These are phyloP conservation scores for Cryptosporidium parvum DNA, from an alignment of 169 alveolate species.

Conservation along the genomic window DNA sequence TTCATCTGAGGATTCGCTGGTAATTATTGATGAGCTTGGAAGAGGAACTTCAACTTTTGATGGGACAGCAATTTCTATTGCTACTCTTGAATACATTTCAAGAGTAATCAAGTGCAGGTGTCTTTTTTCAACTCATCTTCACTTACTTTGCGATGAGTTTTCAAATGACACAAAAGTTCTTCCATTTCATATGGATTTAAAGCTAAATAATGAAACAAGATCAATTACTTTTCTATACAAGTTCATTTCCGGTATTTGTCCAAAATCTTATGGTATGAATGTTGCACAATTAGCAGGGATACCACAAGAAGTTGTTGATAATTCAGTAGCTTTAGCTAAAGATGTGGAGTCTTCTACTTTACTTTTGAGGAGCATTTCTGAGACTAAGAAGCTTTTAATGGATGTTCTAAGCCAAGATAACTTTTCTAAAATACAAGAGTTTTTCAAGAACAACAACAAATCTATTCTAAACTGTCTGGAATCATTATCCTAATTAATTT, in stretches of 20 bases:
- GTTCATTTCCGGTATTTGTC: constrained; percentile 94
- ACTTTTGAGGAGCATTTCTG: constrained; percentile 18
- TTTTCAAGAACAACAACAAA: constrained; percentile 16
- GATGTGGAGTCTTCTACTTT: constrained; percentile 53
- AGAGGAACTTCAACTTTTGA: constrained; percentile 99
- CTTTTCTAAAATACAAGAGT: constrained; percentile 3
- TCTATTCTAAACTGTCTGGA: neutral
- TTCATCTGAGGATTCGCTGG: constrained; percentile 91
- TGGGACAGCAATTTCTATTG: constrained; percentile 98
- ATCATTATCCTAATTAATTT: constrained; percentile 1
- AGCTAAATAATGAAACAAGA: constrained; percentile 79
- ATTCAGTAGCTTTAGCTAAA: constrained; percentile 59
- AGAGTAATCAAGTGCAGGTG: constrained; percentile 86
- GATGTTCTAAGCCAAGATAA: constrained; percentile 15
- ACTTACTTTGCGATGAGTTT: constrained; percentile 86
- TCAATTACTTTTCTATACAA: constrained; percentile 91
- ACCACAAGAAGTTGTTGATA: constrained; percentile 80
- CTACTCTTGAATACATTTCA: constrained; percentile 90
- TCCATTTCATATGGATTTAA: constrained; percentile 77
- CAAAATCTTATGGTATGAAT: constrained; percentile 95
- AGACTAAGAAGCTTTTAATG: neutral
- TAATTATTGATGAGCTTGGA: constrained; percentile 98
- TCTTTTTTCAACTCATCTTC: constrained; percentile 97
- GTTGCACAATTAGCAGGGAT: constrained; percentile 96
- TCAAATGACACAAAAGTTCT: constrained; percentile 75